Percentiles rank a stretch among this genome's conserved stretches.
Conservation (phyloP, 129 eudicot genomes). For the Scalesia atractyloides region DNA sequence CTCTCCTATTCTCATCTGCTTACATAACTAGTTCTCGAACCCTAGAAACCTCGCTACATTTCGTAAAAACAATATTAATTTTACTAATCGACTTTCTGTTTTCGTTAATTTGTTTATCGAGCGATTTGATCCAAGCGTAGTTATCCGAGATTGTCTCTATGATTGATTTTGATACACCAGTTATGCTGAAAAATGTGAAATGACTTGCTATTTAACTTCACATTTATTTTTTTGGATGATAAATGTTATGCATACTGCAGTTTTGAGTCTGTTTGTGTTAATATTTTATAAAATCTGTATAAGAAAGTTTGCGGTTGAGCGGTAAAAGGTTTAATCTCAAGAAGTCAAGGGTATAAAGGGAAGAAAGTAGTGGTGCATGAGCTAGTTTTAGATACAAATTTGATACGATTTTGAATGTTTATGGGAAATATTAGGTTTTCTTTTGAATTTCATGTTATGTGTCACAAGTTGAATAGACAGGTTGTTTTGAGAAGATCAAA, state of each 20-base stretch:
- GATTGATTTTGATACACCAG: conserved; percentile 3
- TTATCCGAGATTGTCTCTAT: not conserved
- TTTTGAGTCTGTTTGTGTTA: conserved; percentile 8
- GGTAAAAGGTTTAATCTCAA: conserved; percentile 9
- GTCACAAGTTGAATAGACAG: not conserved
- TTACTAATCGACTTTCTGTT: not conserved
- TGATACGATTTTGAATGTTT: not conserved
- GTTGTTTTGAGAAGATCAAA: not conserved
- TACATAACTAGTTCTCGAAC: conserved; percentile 11
- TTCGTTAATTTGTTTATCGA: not conserved
- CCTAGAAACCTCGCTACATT: conserved; percentile 35
- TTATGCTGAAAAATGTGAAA: not conserved
- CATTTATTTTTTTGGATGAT: not conserved
- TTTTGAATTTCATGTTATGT: not conserved
- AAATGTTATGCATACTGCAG: not conserved
- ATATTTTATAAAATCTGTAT: not conserved
- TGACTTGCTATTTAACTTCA: not conserved
- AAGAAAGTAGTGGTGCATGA: not conserved
- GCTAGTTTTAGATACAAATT: conserved; percentile 6
- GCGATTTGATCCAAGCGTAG: conserved; percentile 16
- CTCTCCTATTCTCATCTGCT: not conserved
- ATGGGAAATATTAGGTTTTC: not conserved
- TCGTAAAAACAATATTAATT: not conserved
- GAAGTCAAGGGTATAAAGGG: not conserved
- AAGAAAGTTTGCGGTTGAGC: not conserved